Percentiles rank a stretch among this genome's conserved stretches.
phyloP scores from a whole-genome alignment of 2,329 filamentous ascomycete genomes.

The Talaromyces verruculosus region DNA sequence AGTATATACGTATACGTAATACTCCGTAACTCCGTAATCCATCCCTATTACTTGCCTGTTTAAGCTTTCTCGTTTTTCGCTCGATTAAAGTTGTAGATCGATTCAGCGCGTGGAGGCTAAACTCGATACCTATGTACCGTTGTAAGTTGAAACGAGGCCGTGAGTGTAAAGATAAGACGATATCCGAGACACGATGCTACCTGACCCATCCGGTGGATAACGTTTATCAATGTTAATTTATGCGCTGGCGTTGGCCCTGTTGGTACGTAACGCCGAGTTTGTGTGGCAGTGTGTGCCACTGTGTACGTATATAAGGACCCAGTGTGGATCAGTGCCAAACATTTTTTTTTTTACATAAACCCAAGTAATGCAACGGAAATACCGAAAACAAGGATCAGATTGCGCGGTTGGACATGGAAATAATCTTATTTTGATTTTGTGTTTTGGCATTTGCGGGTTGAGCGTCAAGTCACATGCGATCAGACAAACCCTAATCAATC shows the following conservation, averaged over 20 bases:
- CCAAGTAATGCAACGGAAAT: background rate
- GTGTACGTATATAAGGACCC: background rate
- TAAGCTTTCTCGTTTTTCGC: background rate
- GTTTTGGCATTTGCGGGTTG: background rate
- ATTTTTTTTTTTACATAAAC: background rate
- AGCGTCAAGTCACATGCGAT: slow-evolving; percentile 5
- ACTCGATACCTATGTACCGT: background rate
- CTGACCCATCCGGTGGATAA: background rate
- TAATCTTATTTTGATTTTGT: slow-evolving; percentile 1
- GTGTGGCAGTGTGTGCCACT: background rate
- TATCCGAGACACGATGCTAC: background rate
- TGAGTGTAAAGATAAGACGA: background rate
- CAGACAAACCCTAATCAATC: background rate
- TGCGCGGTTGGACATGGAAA: slow-evolving; percentile 1
- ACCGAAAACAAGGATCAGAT: background rate
- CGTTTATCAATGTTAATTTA: background rate
- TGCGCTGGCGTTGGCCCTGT: background rate
- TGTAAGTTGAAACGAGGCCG: background rate
- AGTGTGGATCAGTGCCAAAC: slow-evolving; percentile 4
- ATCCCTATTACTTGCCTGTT: background rate
- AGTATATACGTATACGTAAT: background rate
- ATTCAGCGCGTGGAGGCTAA: slow-evolving; percentile 8
- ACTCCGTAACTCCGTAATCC: background rate
- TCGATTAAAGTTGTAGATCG: slow-evolving; percentile 16
- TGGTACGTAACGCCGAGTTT: background rate